Percentiles rank a stretch among this genome's conserved stretches.
These are phyloP conservation scores for Alternaria burnsii DNA, from an alignment of 2,329 filamentous ascomycete genomes.

Conservation along the genomic window DNA sequence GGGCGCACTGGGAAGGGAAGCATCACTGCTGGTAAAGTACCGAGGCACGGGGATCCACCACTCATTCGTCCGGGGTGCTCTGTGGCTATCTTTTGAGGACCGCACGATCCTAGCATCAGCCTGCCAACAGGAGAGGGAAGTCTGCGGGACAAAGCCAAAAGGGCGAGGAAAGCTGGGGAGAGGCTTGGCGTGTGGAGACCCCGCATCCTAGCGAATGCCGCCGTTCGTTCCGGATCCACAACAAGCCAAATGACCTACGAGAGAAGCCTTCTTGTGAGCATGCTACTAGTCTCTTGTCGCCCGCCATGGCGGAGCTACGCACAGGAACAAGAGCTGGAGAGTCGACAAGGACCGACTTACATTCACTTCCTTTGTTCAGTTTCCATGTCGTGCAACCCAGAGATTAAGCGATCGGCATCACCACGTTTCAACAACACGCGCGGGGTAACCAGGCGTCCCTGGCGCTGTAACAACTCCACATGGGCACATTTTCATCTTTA, in stretches of 20 bases:
- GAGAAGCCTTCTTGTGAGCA: conserved; percentile 10
- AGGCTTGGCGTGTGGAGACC: conserved; percentile 42
- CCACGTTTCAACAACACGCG: conserved; percentile 10
- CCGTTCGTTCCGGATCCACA: conserved; percentile 19
- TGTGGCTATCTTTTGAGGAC: not conserved
- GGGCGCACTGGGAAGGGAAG: conserved; percentile 1
- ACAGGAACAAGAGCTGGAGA: conserved; percentile 13
- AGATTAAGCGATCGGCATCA: conserved; percentile 12
- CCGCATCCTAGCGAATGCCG: conserved; percentile 30
- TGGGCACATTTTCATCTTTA: not conserved
- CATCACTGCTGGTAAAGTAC: conserved; percentile 26
- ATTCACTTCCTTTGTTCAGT: conserved; percentile 19
- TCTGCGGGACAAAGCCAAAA: conserved; percentile 19
- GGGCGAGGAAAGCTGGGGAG: conserved; percentile 29
- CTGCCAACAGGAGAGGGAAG: conserved; percentile 5
- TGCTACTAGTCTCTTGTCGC: conserved; percentile 17
- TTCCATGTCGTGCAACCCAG: conserved; percentile 10
- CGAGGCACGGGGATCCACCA: conserved; percentile 30
- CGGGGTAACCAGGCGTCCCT: conserved; percentile 13
- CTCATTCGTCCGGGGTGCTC: conserved; percentile 11
- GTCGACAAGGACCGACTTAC: conserved; percentile 9
- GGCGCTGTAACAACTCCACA: conserved; percentile 4
- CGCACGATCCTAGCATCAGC: conserved; percentile 3
- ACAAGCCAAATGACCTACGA: conserved; percentile 22
- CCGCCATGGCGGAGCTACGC: conserved; percentile 12